These are phyloP conservation scores for Penicillium sp. DNA, from an alignment of 2,329 filamentous ascomycete species.

Conservation along the genomic window DNA sequence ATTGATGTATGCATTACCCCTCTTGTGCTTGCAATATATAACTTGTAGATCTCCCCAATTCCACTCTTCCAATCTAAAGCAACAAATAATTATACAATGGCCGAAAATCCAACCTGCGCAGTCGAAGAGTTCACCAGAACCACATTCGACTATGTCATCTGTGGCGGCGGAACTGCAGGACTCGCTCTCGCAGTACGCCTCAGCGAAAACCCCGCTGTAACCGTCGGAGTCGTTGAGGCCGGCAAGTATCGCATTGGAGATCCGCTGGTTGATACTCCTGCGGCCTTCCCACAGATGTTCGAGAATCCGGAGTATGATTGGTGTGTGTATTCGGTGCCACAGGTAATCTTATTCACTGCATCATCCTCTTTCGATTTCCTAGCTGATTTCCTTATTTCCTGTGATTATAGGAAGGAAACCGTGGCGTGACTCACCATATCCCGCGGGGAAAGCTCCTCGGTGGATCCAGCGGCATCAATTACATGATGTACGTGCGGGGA, in stretches of 20 bases:
- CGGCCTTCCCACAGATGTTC: conserved; percentile 21
- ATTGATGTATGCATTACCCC: neutral
- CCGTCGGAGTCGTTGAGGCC: conserved; percentile 47
- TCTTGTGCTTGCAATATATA: neutral
- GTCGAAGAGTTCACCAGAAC: conserved; percentile 13
- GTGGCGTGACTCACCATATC: conserved; percentile 21
- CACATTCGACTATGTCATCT: conserved; percentile 38
- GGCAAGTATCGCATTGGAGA: conserved; percentile 35
- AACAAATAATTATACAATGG: neutral
- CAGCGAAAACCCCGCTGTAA: conserved; percentile 41
- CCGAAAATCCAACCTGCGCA: conserved; percentile 7
- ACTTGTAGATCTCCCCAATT: neutral
- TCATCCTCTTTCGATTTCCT: neutral
- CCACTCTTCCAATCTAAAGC: neutral
- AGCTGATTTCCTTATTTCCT: neutral
- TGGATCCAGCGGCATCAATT: conserved; percentile 37
- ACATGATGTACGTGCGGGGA: conserved; percentile 44
- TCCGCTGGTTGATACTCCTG: conserved; percentile 28
- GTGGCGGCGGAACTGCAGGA: conserved; percentile 56
- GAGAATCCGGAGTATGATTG: conserved; percentile 38
- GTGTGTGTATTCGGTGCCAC: conserved; percentile 31
- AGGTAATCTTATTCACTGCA: conserved; percentile 8
- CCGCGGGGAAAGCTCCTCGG: conserved; percentile 35
- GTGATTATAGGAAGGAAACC: conserved; percentile 17
- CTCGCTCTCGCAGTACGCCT: conserved; percentile 43